phyloP scores from a whole-genome alignment of 2,329 filamentous ascomycete genomes.

The Fusarium albidum region DNA sequence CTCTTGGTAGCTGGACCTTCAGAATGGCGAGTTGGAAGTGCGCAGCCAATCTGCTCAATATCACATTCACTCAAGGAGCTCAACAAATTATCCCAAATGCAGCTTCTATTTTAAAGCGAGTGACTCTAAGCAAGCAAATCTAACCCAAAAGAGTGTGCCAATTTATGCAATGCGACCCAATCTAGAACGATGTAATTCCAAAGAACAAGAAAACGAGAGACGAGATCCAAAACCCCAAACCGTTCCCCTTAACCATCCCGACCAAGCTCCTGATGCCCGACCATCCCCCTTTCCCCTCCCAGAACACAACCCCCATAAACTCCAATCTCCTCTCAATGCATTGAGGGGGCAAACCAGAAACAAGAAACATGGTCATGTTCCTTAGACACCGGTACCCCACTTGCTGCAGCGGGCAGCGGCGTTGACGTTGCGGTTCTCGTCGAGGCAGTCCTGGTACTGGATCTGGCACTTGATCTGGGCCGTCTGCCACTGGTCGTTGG shows the following conservation, averaged over 20 bases:
- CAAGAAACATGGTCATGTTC: too few relatives aligned
- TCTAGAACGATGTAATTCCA: background rate
- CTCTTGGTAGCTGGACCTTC: too few relatives aligned
- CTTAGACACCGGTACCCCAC: conserved; percentile 43
- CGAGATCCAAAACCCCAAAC: conserved; percentile 3
- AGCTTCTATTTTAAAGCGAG: conserved; percentile 29
- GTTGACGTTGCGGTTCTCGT: conserved; percentile 50
- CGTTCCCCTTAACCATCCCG: background rate
- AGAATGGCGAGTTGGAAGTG: too few relatives aligned
- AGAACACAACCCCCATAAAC: background rate
- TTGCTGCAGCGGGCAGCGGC: conserved; percentile 50
- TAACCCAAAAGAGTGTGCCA: conserved; percentile 26
- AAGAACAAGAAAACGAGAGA: conserved; percentile 1
- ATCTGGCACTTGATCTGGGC: conserved; percentile 54
- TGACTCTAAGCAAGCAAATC: conserved; percentile 21
- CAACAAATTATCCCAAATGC: conserved; percentile 9
- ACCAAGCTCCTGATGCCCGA: background rate
- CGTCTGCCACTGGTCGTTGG: conserved; percentile 44
- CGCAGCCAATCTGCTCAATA: background rate
- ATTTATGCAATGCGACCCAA: conserved; percentile 11
- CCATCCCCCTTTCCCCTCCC: conserved; percentile 4
- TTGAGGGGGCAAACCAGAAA: background rate
- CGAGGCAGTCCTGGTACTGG: conserved; percentile 59
- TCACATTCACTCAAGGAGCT: background rate
- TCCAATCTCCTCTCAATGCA: background rate